Conservation (phyloP, 768 basidiomycete genomes). For the Mycena rebaudengoi region DNA sequence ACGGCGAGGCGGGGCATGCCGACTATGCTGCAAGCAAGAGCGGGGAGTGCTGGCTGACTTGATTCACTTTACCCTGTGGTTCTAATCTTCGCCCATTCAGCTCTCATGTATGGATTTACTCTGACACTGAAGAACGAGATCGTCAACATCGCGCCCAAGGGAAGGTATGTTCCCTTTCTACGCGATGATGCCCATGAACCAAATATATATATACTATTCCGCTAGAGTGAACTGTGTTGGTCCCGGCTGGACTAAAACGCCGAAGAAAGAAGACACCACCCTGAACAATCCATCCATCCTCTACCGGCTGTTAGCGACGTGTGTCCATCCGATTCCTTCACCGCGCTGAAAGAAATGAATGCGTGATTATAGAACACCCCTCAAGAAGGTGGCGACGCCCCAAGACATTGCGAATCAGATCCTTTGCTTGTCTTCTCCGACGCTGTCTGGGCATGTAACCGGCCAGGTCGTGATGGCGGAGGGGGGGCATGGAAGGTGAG, state of each 20-base stretch:
- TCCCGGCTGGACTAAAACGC: conserved; percentile 75
- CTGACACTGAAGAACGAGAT: conserved; percentile 82
- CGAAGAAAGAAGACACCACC: conserved; percentile 65
- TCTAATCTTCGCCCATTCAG: conserved; percentile 46
- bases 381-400: conserved; percentile 73
- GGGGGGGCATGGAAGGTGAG: conserved; percentile 82
- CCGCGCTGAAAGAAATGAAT: background rate
- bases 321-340: conserved; percentile 34
- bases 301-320: conserved; percentile 76
- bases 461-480: conserved; percentile 77
- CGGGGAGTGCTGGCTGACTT: background rate
- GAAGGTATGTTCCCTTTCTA: no score
- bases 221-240: conserved; percentile 77
- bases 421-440: conserved; percentile 64
- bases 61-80: conserved; percentile 49
- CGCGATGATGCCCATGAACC: no score
- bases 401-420: conserved; percentile 74
- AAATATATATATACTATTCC: no score
- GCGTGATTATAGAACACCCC: conserved; percentile 65
- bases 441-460: conserved; percentile 73
- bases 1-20: conserved; percentile 67
- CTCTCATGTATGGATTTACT: conserved; percentile 77
- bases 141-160: conserved; percentile 75
- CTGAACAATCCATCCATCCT: conserved; percentile 63
- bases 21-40: conserved; percentile 15